Base-by-base conservation (phyloP, 2,329 filamentous ascomycete genomes). In the Acephala macrosclerotiorum region DNA sequence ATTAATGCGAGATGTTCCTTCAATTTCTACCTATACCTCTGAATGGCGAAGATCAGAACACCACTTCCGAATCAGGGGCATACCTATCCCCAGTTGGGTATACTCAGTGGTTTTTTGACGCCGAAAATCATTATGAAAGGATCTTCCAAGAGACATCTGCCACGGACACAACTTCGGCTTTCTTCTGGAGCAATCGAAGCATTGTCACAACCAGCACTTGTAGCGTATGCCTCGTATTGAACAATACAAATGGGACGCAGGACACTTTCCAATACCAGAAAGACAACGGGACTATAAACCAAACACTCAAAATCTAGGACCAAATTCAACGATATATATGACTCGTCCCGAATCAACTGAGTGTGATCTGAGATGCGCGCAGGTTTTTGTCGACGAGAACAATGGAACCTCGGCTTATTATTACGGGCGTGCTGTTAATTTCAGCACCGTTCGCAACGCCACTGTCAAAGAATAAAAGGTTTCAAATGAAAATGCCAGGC, bases 401-500 rank as follows among this genome's bases (percentile, higher is more conserved):
- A 42, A 58, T 20, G 33, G 35, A 22, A 58, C 35, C 4, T 22
- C 29, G 2, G 35, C 56, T 11, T 25, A 42, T 26, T 58, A 49
- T 25, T 22, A 20, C 11, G 45, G 25, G n/a, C 25, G 45, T n/a
- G 20, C n/a, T 7, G 45, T 49, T 6, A 49, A 20, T 25, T 18
- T 25, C 9, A 49, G 45, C n/a, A 49, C 6, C 2, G 20, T 49
- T 25, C 11, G 20, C 45, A 49, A 49, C 3, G n/a, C 56, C 4
- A 36, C 56, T 1, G 56, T 58, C 3, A 33, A 22, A n/a, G 56
- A 42, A 8, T 35, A 58, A 25, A 6, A 22, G 6, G 4, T 58
- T 25, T 58, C 56, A 42, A 35, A 58, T 35, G 35, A 25, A 20
- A 20, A 58, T 26, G 56, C 56, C 26, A 16, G 26, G 14, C 36